Base-by-base conservation (phyloP, 805 yeast species). In the Cyberlindnera saturnus region DNA sequence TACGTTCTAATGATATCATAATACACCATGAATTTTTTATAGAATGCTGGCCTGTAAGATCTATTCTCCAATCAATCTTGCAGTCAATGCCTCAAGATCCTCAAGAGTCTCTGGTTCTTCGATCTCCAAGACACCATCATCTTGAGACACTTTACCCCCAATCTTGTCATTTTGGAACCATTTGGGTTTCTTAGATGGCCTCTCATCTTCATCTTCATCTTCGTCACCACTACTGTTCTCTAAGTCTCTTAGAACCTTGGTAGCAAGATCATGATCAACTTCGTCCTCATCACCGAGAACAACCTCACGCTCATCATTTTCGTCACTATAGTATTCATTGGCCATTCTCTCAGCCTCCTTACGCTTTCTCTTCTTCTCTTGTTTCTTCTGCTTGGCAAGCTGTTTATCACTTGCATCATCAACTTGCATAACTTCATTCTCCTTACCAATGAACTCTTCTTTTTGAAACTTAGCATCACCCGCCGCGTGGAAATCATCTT, bases 41-140 rank as follows among this genome's bases (percentile, higher is more conserved):
- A 33, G 9, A 31, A 15, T 31, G 33, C 17, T 30, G 16, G 6
- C 2, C 15, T 34, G 20, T 14, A 18, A 20, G 8, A 13, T 14
- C 14, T 18, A 34, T 4, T 34, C 17, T 19, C 33, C 36, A 33
- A 49, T 44, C 39, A 74, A 62, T 55, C 64, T 70, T 19, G 74
- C 74, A 3, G 96, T 82, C 67, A 87, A 75, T 39, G 95, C 89
- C 70, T 93, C 99, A 64, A 93, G 74, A 59, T 93, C 99, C 63
- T 88, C 96, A 61, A 93, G 70, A 15, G 96, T 85, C 56, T 87
- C 85, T 14, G 97, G 97, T 55, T 81, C 86, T 53, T 86, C 95
- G 37, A 86, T 71, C 66, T 90, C 96, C 47, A 86, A 68, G 15
- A 62, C 62, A 17, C 57, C 65, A 16, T 53, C 59, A 19, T 41